phyloP scores from a whole-genome alignment of 768 basidiomycete species.

The Mycena floridula region DNA sequence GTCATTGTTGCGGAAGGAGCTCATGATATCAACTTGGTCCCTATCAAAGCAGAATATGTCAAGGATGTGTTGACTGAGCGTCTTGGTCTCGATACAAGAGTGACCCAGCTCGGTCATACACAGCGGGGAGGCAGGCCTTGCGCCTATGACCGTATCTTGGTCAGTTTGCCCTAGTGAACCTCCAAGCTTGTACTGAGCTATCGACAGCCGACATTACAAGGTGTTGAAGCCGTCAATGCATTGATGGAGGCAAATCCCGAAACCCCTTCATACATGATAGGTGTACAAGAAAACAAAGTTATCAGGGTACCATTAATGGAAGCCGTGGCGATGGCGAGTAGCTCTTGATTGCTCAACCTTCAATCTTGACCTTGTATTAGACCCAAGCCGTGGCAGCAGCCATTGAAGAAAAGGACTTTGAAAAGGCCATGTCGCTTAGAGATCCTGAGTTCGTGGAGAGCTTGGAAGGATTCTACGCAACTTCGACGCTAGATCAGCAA shows the following conservation, averaged over 20 bases:
- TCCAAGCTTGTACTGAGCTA: conserved; percentile 1
- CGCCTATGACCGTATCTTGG: conserved; percentile 88
- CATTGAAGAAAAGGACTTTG: conserved; percentile 78
- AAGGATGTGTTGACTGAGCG: conserved; percentile 84
- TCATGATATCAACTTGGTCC: conserved; percentile 78
- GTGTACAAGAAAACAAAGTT: conserved; percentile 92
- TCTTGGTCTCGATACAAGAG: conserved; percentile 89
- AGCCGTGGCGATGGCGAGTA: conserved; percentile 76
- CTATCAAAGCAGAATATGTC: conserved; percentile 88
- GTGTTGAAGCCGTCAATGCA: conserved; percentile 87
- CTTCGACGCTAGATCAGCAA: conserved; percentile 54
- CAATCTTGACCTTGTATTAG: conserved; percentile 28
- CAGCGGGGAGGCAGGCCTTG: conserved; percentile 94
- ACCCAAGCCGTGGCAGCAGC: conserved; percentile 83
- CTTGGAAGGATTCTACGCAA: conserved; percentile 77
- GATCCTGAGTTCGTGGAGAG: conserved; percentile 90
- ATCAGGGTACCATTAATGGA: conserved; percentile 87
- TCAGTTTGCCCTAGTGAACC: conserved; percentile 26
- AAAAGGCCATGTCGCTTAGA: conserved; percentile 78
- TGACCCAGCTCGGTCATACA: conserved; percentile 95
- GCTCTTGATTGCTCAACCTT: conserved; percentile 3
- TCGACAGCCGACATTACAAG: conserved; percentile 88
- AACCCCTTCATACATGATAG: conserved; percentile 97
- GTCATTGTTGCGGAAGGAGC: conserved; percentile 98
- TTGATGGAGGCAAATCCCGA: conserved; percentile 80